Evolutionary conservation across 129 eudicot genomes (phyloP), one percentile per base, ranked within the genome.

Genomic region (Chrysanthemum seticuspe): DNA sequence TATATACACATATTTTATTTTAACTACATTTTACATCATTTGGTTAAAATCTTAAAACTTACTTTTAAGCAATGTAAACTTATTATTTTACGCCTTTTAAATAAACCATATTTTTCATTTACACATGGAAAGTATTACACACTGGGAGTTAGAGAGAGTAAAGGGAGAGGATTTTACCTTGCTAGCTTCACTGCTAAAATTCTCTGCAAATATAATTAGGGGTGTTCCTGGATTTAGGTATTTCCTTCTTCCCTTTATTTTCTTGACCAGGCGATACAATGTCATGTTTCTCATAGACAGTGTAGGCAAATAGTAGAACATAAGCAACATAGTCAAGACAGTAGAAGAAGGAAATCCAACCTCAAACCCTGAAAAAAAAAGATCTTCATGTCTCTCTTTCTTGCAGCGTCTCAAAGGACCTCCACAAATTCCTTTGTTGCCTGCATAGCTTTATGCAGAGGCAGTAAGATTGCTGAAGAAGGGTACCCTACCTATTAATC

Each of bases 71-170:
- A 34, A 34, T 34, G 44, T 0, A 34, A 34, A 34, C 4, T 34
- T 5, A 5, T 34, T 34, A 34, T 34, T 34, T 34, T 34, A 5
- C 7, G 44, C 44, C 44, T 4, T 34, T 34, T 5, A 34, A 34
- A 34, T 83, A 23, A 86, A 74, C 81, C 87, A 74, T 50, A 69
- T 11, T 19, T 68, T 74, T 87, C 87, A 19, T 19, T 19, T 49
- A 47, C 53, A 54, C 45, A 76, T 59, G 9, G 65, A 53, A 53
- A 60, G 76, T 34, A 34, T 34, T 34, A 34, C 44, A 40, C 71
- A 66, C 11, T 44, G 60, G 44, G 44, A 34, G 7, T 34, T 34
- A 34, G 7, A 34, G 40, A 31, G 44, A 4, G 44, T 34, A 36
- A 36, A 36, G 44, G 8, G 8, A 36, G 44, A 36, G 44, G 34